Evolutionary conservation across 192 early-diverging fungal species (phyloP).

Genomic region (Entomortierella beljakovae): DNA sequence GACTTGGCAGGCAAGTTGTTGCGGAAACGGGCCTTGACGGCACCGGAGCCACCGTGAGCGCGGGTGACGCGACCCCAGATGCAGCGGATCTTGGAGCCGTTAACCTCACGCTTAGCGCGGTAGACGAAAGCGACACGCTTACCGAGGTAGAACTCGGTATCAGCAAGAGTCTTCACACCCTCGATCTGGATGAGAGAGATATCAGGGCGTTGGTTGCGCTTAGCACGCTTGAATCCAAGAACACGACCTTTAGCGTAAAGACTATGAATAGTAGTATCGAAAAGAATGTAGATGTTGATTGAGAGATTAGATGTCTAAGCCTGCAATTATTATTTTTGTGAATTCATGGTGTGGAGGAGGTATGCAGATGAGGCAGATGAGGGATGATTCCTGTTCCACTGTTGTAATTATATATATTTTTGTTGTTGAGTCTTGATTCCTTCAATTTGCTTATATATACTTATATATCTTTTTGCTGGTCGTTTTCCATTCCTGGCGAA

Average conservation of each 20-base stretch:
- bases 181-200: conserved; percentile 95
- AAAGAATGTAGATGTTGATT: neutral
- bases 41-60: conserved; percentile 95
- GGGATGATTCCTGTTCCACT: no score
- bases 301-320: conserved; percentile 5
- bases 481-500: no score
- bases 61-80: conserved; percentile 98
- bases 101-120: conserved; percentile 86
- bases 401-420: no score
- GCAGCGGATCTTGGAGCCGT: conserved; percentile 95
- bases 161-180: conserved; percentile 88
- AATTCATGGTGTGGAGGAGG: no score
- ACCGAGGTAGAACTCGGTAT: conserved; percentile 97
- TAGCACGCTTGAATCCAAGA: conserved; percentile 94
- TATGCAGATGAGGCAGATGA: no score
- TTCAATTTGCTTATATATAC: no score
- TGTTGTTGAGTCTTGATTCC: no score
- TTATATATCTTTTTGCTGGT: no score
- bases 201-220: conserved; percentile 92
- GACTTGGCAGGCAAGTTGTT: conserved; percentile 95
- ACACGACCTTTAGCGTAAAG: conserved; percentile 98
- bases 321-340: no score
- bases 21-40: conserved; percentile 97
- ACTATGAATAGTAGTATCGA: conserved; percentile 61
- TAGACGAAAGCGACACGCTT: conserved; percentile 99